Conservation (phyloP, 495 filamentous ascomycete species). For the Pseudomonodictys pantanalensis region DNA sequence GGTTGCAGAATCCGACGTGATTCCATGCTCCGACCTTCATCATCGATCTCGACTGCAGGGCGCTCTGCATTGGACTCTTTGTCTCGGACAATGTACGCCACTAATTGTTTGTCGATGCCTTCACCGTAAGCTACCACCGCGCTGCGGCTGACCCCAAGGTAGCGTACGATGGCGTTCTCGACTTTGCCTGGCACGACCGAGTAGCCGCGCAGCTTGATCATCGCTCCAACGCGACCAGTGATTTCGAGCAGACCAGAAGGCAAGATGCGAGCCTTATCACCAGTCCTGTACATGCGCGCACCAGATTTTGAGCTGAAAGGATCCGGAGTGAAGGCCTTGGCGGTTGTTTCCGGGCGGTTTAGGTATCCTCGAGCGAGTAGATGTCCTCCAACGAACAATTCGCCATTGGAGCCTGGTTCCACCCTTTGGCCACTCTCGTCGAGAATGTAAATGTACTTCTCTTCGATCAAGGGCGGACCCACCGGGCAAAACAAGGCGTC, state of each 20-base stretch:
- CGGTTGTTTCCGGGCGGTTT: slow-evolving; percentile 40
- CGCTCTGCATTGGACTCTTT: slow-evolving; percentile 52
- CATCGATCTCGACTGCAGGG: slow-evolving; percentile 54
- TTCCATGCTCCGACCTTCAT: slow-evolving; percentile 57
- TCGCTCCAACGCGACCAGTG: slow-evolving; percentile 38
- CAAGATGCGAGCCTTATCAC: slow-evolving; percentile 38
- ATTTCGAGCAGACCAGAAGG: slow-evolving; percentile 40
- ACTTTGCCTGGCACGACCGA: slow-evolving; percentile 46
- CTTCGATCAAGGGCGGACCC: slow-evolving; percentile 56
- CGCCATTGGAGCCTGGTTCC: slow-evolving; percentile 34
- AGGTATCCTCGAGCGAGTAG: slow-evolving; percentile 39
- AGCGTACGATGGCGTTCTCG: slow-evolving; percentile 57
- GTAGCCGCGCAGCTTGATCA: slow-evolving; percentile 43
- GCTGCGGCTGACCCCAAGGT: slow-evolving; percentile 59
- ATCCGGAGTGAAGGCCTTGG: slow-evolving; percentile 34
- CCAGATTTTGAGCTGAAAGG: slow-evolving; percentile 34
- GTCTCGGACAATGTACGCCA: slow-evolving; percentile 66
- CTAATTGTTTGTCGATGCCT: slow-evolving; percentile 61
- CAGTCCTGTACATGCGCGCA: slow-evolving; percentile 39
- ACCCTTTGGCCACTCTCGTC: slow-evolving; percentile 55
- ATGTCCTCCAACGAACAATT: slow-evolving; percentile 38
- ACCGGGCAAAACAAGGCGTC: slow-evolving; percentile 57
- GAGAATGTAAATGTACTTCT: slow-evolving; percentile 58
- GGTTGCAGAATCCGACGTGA: slow-evolving; percentile 54
- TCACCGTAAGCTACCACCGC: slow-evolving; percentile 62